phyloP scores from a whole-genome alignment of 2,329 filamentous ascomycete genomes.

The Colletotrichum musae region DNA sequence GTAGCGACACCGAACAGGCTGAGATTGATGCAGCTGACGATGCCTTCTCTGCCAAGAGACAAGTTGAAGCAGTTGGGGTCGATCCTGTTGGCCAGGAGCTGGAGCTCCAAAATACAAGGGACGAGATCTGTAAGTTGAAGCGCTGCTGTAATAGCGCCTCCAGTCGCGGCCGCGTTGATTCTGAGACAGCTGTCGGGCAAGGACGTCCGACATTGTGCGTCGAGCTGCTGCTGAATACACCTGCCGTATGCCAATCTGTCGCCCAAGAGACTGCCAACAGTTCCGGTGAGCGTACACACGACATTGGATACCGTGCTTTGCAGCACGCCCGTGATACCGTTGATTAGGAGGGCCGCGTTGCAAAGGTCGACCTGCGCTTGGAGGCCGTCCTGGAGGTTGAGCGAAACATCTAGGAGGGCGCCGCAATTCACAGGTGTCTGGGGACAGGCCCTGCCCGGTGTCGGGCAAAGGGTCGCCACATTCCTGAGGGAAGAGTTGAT shows the following conservation, averaged over 20 bases:
- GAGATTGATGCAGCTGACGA: conserved; percentile 29
- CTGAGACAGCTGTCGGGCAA: conserved; percentile 24
- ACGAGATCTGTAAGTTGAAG: neutral
- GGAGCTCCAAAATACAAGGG: conserved; percentile 11
- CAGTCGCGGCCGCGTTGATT: neutral
- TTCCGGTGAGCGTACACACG: neutral
- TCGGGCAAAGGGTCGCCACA: neutral
- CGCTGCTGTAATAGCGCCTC: neutral
- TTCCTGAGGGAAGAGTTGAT: neutral
- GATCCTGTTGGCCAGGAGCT: conserved; percentile 8
- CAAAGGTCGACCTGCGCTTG: conserved; percentile 6
- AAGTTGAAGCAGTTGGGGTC: conserved; percentile 28
- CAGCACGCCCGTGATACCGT: neutral
- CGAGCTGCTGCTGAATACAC: conserved; percentile 1
- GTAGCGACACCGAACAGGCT: conserved; percentile 32
- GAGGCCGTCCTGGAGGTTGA: neutral
- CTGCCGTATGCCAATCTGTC: neutral
- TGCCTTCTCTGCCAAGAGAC: conserved; percentile 1
- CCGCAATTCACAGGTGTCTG: conserved; percentile 6
- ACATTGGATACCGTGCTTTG: neutral
- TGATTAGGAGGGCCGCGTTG: neutral
- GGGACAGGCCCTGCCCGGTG: neutral
- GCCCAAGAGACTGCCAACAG: neutral
- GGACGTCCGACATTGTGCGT: neutral
- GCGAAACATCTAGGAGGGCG: conserved; percentile 1